Conservation (phyloP, 495 filamentous ascomycete species). For the Xanthoparmelia taractica region DNA sequence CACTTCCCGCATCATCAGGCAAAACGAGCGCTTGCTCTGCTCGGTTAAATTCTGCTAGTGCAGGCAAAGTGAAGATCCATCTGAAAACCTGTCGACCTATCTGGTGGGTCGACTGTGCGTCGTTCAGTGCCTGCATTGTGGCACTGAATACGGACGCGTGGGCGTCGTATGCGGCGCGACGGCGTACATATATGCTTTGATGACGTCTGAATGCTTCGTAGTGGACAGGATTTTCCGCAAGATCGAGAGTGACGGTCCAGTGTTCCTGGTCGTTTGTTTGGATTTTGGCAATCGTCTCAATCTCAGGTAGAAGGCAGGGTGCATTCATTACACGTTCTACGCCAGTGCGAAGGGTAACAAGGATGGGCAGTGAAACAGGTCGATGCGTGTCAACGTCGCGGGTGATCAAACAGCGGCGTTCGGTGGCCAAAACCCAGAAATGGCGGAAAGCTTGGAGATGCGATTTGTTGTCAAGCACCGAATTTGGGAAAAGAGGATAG, state of each 20-base stretch:
- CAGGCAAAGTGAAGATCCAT: constrained; percentile 65
- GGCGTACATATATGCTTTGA: constrained; percentile 73
- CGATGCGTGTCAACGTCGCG: constrained; percentile 76
- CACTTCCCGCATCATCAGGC: constrained; percentile 42
- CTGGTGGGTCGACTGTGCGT: constrained; percentile 26
- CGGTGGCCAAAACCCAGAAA: constrained; percentile 91
- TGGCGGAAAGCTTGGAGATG: constrained; percentile 97
- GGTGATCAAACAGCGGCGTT: constrained; percentile 77
- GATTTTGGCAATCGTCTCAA: constrained; percentile 58
- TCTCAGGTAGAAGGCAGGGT: constrained; percentile 78
- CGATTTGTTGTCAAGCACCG: constrained; percentile 83
- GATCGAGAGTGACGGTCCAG: constrained; percentile 80
- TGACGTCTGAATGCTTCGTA: constrained; percentile 62
- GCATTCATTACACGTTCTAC: constrained; percentile 40
- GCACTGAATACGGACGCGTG: constrained; percentile 66
- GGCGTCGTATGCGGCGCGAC: constrained; percentile 63
- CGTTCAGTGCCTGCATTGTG: constrained; percentile 57
- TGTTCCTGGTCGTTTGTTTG: constrained; percentile 62
- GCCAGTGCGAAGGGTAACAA: constrained; percentile 46
- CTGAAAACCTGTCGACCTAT: constrained; percentile 47
- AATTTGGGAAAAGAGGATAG: constrained; percentile 84
- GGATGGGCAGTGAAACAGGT: constrained; percentile 67
- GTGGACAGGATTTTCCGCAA: constrained; percentile 54
- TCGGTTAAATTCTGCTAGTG: constrained; percentile 59
- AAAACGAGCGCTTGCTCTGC: constrained; percentile 72